Evolutionary conservation across 306 rosid genomes (phyloP).

Genomic region (Quercus dentata): DNA sequence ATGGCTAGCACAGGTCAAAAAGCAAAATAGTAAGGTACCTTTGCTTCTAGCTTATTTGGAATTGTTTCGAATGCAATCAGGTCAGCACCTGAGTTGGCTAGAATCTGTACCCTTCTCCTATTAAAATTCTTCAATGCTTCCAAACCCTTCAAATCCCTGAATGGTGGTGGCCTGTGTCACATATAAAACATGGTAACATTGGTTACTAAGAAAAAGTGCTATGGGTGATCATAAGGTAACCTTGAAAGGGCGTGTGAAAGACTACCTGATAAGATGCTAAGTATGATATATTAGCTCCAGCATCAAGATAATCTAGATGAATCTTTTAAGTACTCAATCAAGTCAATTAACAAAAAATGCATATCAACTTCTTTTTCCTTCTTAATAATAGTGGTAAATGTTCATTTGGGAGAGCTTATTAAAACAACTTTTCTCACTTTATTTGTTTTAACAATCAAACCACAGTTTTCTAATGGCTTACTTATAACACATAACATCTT

Average conservation of each 20-base stretch:
- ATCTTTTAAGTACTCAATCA: conserved; percentile 42
- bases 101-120: conserved; percentile 72
- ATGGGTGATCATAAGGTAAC: neutral
- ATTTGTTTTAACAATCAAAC: too few relatives aligned
- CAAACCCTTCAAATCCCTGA: conserved; percentile 70
- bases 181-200: neutral
- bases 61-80: conserved; percentile 83
- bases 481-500: too few relatives aligned
- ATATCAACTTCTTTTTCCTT: neutral
- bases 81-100: conserved; percentile 73
- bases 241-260: neutral
- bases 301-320: conserved; percentile 84
- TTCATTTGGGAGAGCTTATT: too few relatives aligned
- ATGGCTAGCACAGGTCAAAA: neutral
- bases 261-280: conserved; percentile 83
- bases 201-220: neutral
- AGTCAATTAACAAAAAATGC: neutral
- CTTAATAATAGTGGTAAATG: too few relatives aligned
- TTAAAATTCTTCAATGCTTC: conserved; percentile 70
- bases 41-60: conserved; percentile 76
- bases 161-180: conserved; percentile 70
- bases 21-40: conserved; percentile 30
- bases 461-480: too few relatives aligned
- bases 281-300: conserved; percentile 78
- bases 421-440: too few relatives aligned